Evolutionary conservation across 305 asterid genomes (phyloP).

Genomic region (Ilex paraguariensis): DNA sequence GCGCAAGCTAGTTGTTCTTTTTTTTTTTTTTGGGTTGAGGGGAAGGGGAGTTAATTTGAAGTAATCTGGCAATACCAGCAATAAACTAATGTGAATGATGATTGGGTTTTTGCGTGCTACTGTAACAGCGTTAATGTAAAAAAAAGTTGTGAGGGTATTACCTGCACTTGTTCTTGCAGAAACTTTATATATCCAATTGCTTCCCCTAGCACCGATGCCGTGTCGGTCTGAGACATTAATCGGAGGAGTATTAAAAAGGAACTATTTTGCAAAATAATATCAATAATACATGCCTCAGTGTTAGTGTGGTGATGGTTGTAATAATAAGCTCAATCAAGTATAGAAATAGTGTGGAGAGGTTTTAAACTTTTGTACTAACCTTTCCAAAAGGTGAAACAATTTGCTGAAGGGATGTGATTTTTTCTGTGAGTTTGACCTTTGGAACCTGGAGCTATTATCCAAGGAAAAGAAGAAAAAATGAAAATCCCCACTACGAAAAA

Average conservation of each 20-base stretch:
- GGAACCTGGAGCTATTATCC: conserved; percentile 17
- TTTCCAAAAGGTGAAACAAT: conserved; percentile 39
- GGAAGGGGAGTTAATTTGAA: too few species aligned
- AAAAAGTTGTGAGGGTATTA: not conserved
- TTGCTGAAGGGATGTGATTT: conserved; percentile 34
- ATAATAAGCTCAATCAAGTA: too few species aligned
- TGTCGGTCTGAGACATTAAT: conserved; percentile 23
- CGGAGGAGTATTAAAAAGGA: not conserved
- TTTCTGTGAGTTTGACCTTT: conserved; percentile 26
- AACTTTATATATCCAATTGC: conserved; percentile 27
- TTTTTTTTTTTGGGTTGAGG: too few species aligned
- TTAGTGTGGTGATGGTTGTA: too few species aligned
- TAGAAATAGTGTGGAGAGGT: too few species aligned
- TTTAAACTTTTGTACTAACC: conserved; percentile 9
- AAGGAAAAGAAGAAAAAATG: not conserved
- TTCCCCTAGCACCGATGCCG: conserved; percentile 35
- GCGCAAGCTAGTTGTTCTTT: too few species aligned
- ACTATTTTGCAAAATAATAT: not conserved
- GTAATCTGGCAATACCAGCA: too few species aligned
- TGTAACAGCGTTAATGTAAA: too few species aligned
- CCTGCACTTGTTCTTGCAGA: conserved; percentile 35
- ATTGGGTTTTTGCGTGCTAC: too few species aligned
- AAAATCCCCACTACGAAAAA: not conserved
- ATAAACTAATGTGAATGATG: too few species aligned
- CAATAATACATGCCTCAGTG: not conserved